Evolutionary conservation across 352 stramenopile genomes (phyloP).

Genomic region (Phytophthora cryptogea): DNA sequence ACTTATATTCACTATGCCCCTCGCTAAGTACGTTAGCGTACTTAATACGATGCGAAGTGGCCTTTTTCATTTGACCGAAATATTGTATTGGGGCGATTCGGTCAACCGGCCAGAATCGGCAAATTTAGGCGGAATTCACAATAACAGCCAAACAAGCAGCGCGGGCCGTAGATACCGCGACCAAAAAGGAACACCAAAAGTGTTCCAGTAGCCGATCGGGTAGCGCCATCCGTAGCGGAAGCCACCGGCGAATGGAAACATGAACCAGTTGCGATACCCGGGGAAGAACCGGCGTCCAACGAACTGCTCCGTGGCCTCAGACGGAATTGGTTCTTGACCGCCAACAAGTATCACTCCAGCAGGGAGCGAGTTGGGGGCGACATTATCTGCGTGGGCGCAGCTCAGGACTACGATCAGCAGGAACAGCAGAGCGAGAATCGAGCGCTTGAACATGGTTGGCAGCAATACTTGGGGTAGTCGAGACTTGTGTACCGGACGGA

Average conservation of each 20-base stretch:
- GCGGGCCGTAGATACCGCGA: constrained; percentile 30
- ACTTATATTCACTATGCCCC: too few species aligned
- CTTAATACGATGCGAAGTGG: too few species aligned
- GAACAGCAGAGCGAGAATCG: constrained; percentile 14
- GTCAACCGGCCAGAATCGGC: too few species aligned
- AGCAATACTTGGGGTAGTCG: not conserved
- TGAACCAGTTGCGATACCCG: constrained; percentile 36
- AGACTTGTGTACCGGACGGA: constrained; percentile 4
- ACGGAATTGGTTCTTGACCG: constrained; percentile 13
- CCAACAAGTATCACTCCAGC: constrained; percentile 21
- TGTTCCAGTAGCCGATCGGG: constrained; percentile 47
- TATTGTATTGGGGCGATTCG: too few species aligned
- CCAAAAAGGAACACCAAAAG: too few species aligned
- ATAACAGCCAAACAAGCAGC: constrained; percentile 37
- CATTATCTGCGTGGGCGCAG: constrained; percentile 8
- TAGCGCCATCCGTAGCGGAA: constrained; percentile 50
- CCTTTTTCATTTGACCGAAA: too few species aligned
- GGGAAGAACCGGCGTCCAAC: not conserved
- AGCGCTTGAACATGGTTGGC: constrained; percentile 18
- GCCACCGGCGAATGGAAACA: constrained; percentile 30
- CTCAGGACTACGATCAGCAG: constrained; percentile 13
- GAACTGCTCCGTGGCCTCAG: constrained; percentile 13
- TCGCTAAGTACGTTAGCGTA: too few species aligned
- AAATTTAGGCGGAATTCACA: too few species aligned
- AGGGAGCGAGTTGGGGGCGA: not conserved